Evolutionary conservation across 2,329 filamentous ascomycete genomes (phyloP), one percentile per base, ranked within the genome.

Genomic region (Phaeosphaeria sp.): DNA sequence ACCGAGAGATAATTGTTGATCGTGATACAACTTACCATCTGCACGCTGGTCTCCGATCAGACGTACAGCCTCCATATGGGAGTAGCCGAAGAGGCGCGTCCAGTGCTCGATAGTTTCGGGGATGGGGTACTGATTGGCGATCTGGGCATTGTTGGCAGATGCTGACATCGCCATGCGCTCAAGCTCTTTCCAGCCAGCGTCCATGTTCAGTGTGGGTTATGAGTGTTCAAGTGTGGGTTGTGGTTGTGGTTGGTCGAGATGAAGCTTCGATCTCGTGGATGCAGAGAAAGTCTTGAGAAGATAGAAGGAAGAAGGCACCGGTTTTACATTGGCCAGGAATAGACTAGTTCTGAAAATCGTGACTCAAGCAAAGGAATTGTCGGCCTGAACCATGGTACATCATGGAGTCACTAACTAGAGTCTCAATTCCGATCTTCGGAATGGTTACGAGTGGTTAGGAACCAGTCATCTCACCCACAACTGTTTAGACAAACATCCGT

Each of bases 31-130:
- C 56, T 27, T 42, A 65, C 60, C 58, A 49, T 79, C 65, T 8
- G 60, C 64, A n/a, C 74, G 72, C 39, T 79, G 72, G 1, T 65
- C 49, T 27, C 72, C 64, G 45, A 80, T 77, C 0, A 65, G 61
- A 3, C 73, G 64, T 5, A 71, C 48, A 6, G 77, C 76, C 39
- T 78, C 73, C 44, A 71, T 55, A 17, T 59, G 25, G 3, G 63
- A 60, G 46, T 77, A 73, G 9, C 57, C 55, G 58, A 80, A 81
- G 1, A 79, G 58, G 0, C 22, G 58, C 50, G 75, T 69, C 78
- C 77, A 80, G 43, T 73, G 65, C 5, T 61, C 47, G 45, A 75
- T 71, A 0, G 68, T 73, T 7, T 66, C 63, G 2, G 48, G 27
- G 39, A 48, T 64, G 53, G 55, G 69, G 60, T 61, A 58, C 33